Percentiles rank a stretch among this genome's conserved stretches.
Evolutionary conservation across 805 yeast species (phyloP).

Genomic region (Pichia exigua): DNA sequence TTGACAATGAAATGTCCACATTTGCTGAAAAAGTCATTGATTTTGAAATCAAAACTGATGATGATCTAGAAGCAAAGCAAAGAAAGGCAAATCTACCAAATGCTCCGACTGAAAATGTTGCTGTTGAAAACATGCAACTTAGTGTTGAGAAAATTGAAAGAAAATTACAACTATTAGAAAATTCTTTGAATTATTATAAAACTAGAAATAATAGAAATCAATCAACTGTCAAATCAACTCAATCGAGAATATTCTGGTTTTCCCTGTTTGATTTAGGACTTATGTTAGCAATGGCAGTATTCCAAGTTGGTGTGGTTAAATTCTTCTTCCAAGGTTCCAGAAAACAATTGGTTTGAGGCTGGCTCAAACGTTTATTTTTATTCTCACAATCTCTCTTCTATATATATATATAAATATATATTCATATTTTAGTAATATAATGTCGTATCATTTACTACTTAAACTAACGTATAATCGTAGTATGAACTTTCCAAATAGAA

Average conservation of each 20-base stretch:
- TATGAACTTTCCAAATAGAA: no score
- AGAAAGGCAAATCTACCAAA: constrained; percentile 53
- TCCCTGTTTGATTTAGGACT: constrained; percentile 57
- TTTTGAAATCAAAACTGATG: constrained; percentile 60
- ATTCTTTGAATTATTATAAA: constrained; percentile 71
- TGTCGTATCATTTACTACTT: neutral
- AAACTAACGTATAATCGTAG: no score
- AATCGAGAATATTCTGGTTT: constrained; percentile 53
- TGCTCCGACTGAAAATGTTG: constrained; percentile 45
- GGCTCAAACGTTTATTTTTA: neutral
- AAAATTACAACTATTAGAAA: constrained; percentile 49
- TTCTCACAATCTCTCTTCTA: neutral
- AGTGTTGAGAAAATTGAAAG: constrained; percentile 52
- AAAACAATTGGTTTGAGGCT: constrained; percentile 47
- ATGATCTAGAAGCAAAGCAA: constrained; percentile 23
- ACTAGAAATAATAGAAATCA: constrained; percentile 89
- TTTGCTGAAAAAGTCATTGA: constrained; percentile 78
- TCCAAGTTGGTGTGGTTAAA: constrained; percentile 63
- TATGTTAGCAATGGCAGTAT: constrained; percentile 61
- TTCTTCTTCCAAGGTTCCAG: constrained; percentile 66
- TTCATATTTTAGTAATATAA: neutral
- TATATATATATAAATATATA: neutral
- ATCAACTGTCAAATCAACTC: constrained; percentile 65
- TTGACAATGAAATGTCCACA: constrained; percentile 73
- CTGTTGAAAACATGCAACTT: constrained; percentile 46